Base-by-base conservation (phyloP, 176 grass and related monocot species). In the Saccharum spontaneum region DNA sequence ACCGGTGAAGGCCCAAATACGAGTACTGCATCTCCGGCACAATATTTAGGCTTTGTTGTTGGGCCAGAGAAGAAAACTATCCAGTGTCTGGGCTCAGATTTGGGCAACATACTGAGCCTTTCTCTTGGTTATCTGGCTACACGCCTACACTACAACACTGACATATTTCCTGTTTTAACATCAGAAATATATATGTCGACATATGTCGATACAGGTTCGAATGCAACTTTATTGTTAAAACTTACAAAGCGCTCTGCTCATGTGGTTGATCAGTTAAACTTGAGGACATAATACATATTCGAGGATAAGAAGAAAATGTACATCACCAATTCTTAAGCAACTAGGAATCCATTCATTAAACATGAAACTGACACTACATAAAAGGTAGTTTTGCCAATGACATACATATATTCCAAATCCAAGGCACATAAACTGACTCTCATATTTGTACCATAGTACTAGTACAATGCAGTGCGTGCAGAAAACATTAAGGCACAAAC, bases 331-430 rank as follows among this genome's bases (percentile, higher is more conserved):
- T 78, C n/a, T 59, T n/a, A 16, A 46, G 38, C 5, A 87, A 52
- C 16, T 73, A 46, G 59, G 3, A 63, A 50, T 15, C 46, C 82
- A 84, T 69, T 76, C 82, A 81, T 61, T 28, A 57, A 69, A 24
- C 46, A 74, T 60, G 60, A 13, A 79, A 61, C 73, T 38, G 71
- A 60, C 3, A 57, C 34, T 55, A 49, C 46, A 61, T 24, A 68
- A 46, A 67, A 52, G 31, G 22, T 81, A 46, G 68, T 40, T 82
- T 36, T 4, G 4, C 13, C 8, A 23, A 50, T 69, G 46, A 7
- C 30, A 54, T 40, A 54, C 30, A 52, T 45, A 33, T 46, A 44
- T 46, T 76, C 23, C 78, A 81, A 62, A 60, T 24, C 48, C 62
- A 82, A 81, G 30, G n/a, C 8, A 75, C 24, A 45, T 44, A 71